Conservation (phyloP, 176 grass and related monocot genomes). For the Phoenix dactylifera region DNA sequence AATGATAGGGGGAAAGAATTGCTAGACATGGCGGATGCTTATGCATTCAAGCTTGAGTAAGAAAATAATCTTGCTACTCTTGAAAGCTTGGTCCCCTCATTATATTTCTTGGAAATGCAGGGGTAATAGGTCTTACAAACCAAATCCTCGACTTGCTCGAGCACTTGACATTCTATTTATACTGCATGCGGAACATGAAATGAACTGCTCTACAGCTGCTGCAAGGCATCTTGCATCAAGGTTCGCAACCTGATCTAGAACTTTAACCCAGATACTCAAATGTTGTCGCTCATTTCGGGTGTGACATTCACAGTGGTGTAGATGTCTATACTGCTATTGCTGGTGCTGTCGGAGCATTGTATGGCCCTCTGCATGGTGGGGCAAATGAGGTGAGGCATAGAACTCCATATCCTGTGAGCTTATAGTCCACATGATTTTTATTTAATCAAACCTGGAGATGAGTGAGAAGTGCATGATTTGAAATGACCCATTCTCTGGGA, state of each 20-base stretch:
- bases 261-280: no score
- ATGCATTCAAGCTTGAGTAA: no score
- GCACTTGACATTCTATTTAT: constrained; percentile 89
- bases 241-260: constrained; percentile 22
- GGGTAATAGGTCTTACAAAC: constrained; percentile 69
- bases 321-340: constrained; percentile 97
- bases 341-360: constrained; percentile 90
- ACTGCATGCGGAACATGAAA: constrained; percentile 98
- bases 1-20: no score
- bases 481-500: no score
- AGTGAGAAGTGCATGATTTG: no score
- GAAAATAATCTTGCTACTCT: no score
- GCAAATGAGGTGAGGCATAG: constrained; percentile 78
- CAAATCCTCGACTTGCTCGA: constrained; percentile 78
- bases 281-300: background rate
- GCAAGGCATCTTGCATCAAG: constrained; percentile 55
- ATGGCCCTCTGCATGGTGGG: constrained; percentile 94
- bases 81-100: no score
- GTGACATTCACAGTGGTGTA: constrained; percentile 59
- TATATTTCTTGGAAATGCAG: constrained; percentile 20
- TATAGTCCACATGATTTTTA: no score
- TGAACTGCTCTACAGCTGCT: constrained; percentile 96
- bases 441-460: no score
- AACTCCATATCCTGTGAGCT: no score
- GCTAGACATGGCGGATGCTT: no score